A percentile compares a stretch with the other conserved stretches of the same genome.
Conservation (phyloP, 345 rosid species). For the Aquilaria malaccensis region DNA sequence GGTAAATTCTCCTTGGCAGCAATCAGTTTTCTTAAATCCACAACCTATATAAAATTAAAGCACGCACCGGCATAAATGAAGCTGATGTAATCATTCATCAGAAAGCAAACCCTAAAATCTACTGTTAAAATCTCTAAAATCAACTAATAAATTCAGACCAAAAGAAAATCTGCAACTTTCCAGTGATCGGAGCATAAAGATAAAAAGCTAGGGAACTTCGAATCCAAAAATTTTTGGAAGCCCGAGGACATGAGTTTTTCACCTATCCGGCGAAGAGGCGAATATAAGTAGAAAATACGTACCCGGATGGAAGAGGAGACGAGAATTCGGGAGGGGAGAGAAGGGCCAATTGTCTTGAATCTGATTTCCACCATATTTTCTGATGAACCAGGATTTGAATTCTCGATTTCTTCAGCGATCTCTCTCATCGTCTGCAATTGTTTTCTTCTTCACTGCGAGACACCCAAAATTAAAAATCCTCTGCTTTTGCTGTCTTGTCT, state of each 20-base stretch:
- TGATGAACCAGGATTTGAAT: constrained; percentile 10
- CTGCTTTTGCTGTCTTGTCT: no score
- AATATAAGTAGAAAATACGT: constrained; percentile 1
- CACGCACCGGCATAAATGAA: neutral
- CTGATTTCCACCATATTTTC: constrained; percentile 40
- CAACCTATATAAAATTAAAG: constrained; percentile 35
- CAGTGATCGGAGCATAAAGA: neutral
- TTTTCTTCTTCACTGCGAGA: no score
- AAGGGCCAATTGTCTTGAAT: constrained; percentile 69
- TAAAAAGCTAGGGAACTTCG: neutral
- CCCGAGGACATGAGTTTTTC: neutral
- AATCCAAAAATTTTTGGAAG: neutral
- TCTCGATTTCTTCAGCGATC: constrained; percentile 23
- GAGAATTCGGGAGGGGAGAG: constrained; percentile 55
- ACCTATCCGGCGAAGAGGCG: neutral
- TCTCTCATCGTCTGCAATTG: constrained; percentile 16
- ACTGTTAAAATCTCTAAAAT: neutral
- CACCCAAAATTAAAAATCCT: no score
- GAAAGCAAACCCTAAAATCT: neutral
- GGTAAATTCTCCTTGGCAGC: constrained; percentile 45
- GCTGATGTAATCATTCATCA: neutral
- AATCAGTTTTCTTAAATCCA: constrained; percentile 56
- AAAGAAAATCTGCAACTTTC: neutral
- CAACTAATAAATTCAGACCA: neutral
- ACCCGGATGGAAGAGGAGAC: constrained; percentile 57